phyloP scores from a whole-genome alignment of 176 grass and related monocot species.

The Tillandsia leiboldiana region DNA sequence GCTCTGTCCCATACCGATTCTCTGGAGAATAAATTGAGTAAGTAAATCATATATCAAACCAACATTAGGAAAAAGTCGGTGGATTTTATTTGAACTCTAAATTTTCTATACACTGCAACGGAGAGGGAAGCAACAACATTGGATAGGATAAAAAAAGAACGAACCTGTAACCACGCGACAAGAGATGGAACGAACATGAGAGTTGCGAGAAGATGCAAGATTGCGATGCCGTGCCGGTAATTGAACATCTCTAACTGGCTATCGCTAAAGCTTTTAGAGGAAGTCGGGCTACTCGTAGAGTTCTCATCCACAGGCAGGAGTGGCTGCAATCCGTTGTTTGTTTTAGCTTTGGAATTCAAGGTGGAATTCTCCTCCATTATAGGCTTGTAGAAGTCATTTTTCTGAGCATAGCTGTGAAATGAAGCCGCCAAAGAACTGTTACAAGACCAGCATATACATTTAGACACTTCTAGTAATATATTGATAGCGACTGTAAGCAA shows the following conservation, averaged over 20 bases:
- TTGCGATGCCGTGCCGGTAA: conserved; percentile 58
- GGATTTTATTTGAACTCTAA: too few species aligned
- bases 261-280: conserved; percentile 78
- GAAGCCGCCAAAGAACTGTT: conserved; percentile 81
- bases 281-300: conserved; percentile 38
- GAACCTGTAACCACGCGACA: conserved; percentile 90
- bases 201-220: conserved; percentile 72
- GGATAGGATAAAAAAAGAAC: conserved; percentile 5
- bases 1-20: conserved; percentile 74
- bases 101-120: too few species aligned
- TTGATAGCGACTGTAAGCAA: not conserved
- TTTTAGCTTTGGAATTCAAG: conserved; percentile 35
- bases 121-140: too few species aligned
- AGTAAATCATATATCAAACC: not conserved
- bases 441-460: conserved; percentile 24
- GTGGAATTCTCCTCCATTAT: conserved; percentile 36
- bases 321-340: conserved; percentile 33
- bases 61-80: too few species aligned
- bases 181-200: conserved; percentile 89
- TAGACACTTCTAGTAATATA: conserved; percentile 2
- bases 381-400: conserved; percentile 42
- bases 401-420: conserved; percentile 66
- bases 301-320: conserved; percentile 57
- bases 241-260: conserved; percentile 82
- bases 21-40: conserved; percentile 31